phyloP scores from a whole-genome alignment of 129 eudicot genomes.

The Calendula officinalis region DNA sequence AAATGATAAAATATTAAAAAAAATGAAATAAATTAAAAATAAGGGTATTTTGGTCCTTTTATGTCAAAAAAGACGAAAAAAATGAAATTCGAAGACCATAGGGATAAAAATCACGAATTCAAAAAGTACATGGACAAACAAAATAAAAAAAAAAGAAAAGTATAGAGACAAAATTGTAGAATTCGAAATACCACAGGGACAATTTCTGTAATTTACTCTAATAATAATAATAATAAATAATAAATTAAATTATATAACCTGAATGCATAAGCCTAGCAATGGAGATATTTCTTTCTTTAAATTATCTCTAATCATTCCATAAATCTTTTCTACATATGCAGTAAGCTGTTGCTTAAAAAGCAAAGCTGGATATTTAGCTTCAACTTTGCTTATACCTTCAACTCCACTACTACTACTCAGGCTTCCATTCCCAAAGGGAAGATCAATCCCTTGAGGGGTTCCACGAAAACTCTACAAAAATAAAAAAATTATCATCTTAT shows the following conservation, averaged over 20 bases:
- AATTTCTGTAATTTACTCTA: too few relatives aligned
- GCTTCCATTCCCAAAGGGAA: constrained; percentile 55
- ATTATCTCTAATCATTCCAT: constrained; percentile 93
- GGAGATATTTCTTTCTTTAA: constrained; percentile 93
- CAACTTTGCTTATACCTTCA: constrained; percentile 78
- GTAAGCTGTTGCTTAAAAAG: constrained; percentile 98
- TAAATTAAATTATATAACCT: constrained; percentile 38
- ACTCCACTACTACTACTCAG: constrained; percentile 41
- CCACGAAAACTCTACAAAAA: constrained; percentile 76
- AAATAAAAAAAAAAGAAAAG: too few relatives aligned
- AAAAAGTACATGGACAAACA: too few relatives aligned
- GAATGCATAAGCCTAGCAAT: constrained; percentile 89
- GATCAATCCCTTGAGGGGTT: constrained; percentile 65
- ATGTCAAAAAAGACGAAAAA: too few relatives aligned
- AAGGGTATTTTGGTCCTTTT: too few relatives aligned
- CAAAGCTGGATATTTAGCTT: constrained; percentile 97
- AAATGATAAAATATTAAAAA: too few relatives aligned
- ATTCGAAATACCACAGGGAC: too few relatives aligned
- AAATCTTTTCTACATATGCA: constrained; percentile 91
- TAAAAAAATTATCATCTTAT: constrained; percentile 1
- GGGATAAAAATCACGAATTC: too few relatives aligned
- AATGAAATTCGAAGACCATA: too few relatives aligned
- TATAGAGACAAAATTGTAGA: too few relatives aligned
- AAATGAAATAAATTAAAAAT: too few relatives aligned
- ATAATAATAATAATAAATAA: neutral